Conservation (phyloP, 192 early-diverging fungal genomes). For the Dimargaris xerosporica region DNA sequence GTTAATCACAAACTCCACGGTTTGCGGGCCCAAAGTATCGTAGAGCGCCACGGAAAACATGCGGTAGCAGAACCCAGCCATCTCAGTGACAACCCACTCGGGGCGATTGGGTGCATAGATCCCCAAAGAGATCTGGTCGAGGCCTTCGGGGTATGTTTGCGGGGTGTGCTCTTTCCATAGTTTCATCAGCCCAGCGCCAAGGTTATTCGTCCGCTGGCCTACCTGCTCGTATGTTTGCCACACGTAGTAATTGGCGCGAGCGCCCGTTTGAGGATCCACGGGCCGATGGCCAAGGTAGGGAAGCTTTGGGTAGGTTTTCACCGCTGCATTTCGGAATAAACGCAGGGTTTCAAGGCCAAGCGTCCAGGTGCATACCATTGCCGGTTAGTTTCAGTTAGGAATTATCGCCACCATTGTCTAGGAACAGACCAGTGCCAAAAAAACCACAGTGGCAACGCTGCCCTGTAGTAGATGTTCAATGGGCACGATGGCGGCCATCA, state of each 20-base stretch:
- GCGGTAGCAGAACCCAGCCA: constrained; percentile 46
- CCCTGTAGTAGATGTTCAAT: not conserved
- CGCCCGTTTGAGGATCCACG: constrained; percentile 37
- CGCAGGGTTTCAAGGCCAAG: not conserved
- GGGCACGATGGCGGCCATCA: not conserved
- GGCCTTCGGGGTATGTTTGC: constrained; percentile 7
- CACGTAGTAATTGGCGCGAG: constrained; percentile 39
- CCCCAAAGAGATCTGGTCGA: constrained; percentile 33
- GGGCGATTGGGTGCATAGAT: constrained; percentile 62
- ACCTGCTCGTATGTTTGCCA: constrained; percentile 59
- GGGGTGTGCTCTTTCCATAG: constrained; percentile 34
- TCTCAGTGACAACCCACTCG: constrained; percentile 61
- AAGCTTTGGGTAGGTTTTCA: constrained; percentile 31
- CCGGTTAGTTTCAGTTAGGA: no score
- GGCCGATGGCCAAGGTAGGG: constrained; percentile 52
- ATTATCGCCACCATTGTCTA: no score
- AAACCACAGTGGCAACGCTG: not conserved
- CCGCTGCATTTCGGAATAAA: constrained; percentile 18
- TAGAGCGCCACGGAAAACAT: constrained; percentile 63
- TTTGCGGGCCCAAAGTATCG: constrained; percentile 75
- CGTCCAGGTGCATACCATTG: not conserved
- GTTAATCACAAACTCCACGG: constrained; percentile 73
- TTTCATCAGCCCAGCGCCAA: constrained; percentile 56
- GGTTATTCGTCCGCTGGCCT: constrained; percentile 36
- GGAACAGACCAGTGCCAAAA: not conserved